phyloP scores from a whole-genome alignment of 352 stramenopile genomes.

The Plasmopara muralis region DNA sequence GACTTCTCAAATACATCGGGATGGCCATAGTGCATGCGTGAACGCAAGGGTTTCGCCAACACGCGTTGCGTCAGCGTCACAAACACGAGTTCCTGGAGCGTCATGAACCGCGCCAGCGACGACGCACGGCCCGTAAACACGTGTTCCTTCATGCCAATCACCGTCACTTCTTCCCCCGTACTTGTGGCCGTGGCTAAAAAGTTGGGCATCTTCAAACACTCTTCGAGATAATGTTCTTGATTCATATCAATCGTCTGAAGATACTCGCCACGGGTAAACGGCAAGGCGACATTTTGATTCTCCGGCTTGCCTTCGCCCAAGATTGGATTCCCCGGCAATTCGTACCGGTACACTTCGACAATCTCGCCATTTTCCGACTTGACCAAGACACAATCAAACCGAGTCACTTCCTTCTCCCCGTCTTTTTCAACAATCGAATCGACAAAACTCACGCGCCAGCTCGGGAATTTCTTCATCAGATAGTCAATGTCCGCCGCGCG shows the following conservation, averaged over 20 bases:
- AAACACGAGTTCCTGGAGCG: conserved; percentile 82
- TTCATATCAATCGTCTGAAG: conserved; percentile 90
- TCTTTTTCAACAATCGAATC: conserved; percentile 51
- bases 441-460: conserved; percentile 85
- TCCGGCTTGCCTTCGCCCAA: conserved; percentile 83
- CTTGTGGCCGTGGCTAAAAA: conserved; percentile 66
- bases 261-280: conserved; percentile 83
- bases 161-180: conserved; percentile 61
- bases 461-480: conserved; percentile 84
- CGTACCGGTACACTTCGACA: conserved; percentile 84
- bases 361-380: conserved; percentile 76
- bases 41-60: conserved; percentile 64
- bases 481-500: conserved; percentile 86
- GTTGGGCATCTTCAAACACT: conserved; percentile 84
- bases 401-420: conserved; percentile 26
- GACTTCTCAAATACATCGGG: conserved; percentile 86
- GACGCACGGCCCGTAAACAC: conserved; percentile 82
- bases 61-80: conserved; percentile 83
- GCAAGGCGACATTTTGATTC: conserved; percentile 85
- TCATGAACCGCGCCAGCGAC: conserved; percentile 85
- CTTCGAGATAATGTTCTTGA: conserved; percentile 86
- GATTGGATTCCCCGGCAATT: conserved; percentile 84
- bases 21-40: conserved; percentile 84
- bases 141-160: conserved; percentile 87
- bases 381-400: conserved; percentile 75